A percentile compares a stretch with the other conserved stretches of the same genome.
Evolutionary conservation across 148 eudicot species (phyloP).

Genomic region (Rhododendron henanense): DNA sequence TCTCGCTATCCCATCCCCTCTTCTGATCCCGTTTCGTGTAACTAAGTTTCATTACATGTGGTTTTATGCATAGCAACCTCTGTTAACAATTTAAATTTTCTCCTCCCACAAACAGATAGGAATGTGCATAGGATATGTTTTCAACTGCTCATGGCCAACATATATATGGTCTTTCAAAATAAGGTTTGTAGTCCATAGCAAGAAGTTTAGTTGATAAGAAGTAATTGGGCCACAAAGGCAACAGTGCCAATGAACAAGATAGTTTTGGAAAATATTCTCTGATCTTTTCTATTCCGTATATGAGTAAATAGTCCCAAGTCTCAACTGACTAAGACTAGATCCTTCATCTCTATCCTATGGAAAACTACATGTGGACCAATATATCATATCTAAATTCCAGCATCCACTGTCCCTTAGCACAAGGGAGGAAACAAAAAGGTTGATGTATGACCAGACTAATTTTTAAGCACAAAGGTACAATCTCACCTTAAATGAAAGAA

Average conservation of each 20-base stretch:
- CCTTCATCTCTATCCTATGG: background rate
- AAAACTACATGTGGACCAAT: background rate
- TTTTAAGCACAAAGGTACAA: background rate
- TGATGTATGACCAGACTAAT: background rate
- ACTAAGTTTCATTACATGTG: background rate
- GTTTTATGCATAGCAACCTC: background rate
- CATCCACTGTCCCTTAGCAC: background rate
- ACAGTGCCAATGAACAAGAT: background rate
- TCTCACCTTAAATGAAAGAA: background rate
- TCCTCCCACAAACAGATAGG: background rate
- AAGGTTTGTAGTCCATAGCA: background rate
- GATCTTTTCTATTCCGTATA: background rate
- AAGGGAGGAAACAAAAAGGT: background rate
- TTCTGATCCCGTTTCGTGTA: background rate
- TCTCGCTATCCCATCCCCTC: background rate
- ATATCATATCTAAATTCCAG: background rate
- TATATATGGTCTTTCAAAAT: background rate
- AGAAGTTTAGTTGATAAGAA: background rate
- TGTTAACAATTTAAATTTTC: background rate
- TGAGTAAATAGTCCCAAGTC: background rate
- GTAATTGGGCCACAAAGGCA: slow-evolving; percentile 1
- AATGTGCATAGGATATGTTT: background rate
- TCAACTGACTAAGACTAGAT: background rate
- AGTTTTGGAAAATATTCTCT: background rate
- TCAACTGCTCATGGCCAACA: background rate